Conservation (phyloP, 139 green algal species). For the Klebsormidium nitens region DNA sequence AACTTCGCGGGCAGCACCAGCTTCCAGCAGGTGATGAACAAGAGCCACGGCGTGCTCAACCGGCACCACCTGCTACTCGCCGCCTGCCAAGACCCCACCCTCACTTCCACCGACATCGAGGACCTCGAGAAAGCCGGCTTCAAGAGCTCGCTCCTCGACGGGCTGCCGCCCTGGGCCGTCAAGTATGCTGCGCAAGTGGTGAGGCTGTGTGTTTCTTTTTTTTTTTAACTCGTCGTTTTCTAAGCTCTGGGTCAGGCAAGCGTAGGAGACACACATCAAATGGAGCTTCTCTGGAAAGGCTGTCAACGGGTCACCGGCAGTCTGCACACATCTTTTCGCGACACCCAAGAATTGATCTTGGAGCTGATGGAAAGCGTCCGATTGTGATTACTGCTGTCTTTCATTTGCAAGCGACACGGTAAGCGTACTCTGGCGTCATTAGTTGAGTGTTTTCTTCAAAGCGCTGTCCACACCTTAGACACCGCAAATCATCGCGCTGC, state of each 20-base stretch:
- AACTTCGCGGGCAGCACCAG: background rate
- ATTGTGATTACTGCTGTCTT: no score
- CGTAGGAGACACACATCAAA: background rate
- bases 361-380: no score
- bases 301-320: no score
- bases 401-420: no score
- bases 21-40: slow-evolving; percentile 25
- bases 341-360: no score
- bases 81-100: background rate
- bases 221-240: background rate
- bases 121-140: slow-evolving; percentile 27
- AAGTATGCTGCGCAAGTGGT: slow-evolving; percentile 33
- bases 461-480: no score
- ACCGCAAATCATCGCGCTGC: no score
- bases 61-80: slow-evolving; percentile 29
- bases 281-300: background rate
- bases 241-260: background rate
- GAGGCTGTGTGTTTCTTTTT: background rate
- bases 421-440: no score
- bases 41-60: slow-evolving; percentile 25
- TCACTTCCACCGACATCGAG: slow-evolving; percentile 13
- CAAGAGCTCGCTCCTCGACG: slow-evolving; percentile 17
- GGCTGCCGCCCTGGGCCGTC: slow-evolving; percentile 29
- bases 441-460: no score
- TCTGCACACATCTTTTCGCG: no score